A percentile compares a stretch with the other conserved stretches of the same genome.
Evolutionary conservation across 768 basidiomycete species (phyloP).

Genomic region (Mycena leptocephala): DNA sequence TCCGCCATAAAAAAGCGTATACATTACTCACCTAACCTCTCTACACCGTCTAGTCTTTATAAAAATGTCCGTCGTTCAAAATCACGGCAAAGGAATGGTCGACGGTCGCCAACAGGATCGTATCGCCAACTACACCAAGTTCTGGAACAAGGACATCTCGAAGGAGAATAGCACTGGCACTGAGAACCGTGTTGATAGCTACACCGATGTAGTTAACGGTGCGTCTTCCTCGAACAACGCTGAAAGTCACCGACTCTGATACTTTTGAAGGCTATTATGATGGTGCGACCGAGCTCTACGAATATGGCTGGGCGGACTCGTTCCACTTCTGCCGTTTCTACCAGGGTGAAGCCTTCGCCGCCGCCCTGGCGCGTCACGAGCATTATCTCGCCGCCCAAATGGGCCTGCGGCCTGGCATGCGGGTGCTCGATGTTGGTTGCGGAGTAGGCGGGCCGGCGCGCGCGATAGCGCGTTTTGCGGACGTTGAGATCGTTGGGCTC

Average conservation of each 20-base stretch:
- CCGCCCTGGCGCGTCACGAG: constrained; percentile 93
- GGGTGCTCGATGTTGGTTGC: constrained; percentile 97
- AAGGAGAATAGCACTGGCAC: constrained; percentile 79
- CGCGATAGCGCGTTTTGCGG: constrained; percentile 94
- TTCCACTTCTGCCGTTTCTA: constrained; percentile 99
- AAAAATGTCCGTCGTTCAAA: constrained; percentile 50
- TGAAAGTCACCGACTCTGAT: not conserved
- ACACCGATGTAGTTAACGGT: constrained; percentile 94
- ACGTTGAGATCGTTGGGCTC: constrained; percentile 86
- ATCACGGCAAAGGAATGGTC: constrained; percentile 16
- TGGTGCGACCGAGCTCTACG: constrained; percentile 95
- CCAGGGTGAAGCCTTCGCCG: constrained; percentile 87
- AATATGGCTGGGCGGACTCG: constrained; percentile 92
- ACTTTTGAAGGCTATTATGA: constrained; percentile 88
- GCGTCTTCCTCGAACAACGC: constrained; percentile 49
- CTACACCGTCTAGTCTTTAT: not conserved
- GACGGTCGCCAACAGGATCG: constrained; percentile 31
- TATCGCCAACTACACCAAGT: constrained; percentile 81
- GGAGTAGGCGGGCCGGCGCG: constrained; percentile 98
- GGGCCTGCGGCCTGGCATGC: constrained; percentile 90
- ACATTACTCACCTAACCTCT: not conserved
- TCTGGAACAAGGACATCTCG: constrained; percentile 91
- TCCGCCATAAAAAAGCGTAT: not conserved
- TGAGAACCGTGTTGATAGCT: constrained; percentile 83
- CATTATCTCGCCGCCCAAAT: constrained; percentile 96